phyloP scores from a whole-genome alignment of 768 basidiomycete species.

The Strobilomyces dryophilus region DNA sequence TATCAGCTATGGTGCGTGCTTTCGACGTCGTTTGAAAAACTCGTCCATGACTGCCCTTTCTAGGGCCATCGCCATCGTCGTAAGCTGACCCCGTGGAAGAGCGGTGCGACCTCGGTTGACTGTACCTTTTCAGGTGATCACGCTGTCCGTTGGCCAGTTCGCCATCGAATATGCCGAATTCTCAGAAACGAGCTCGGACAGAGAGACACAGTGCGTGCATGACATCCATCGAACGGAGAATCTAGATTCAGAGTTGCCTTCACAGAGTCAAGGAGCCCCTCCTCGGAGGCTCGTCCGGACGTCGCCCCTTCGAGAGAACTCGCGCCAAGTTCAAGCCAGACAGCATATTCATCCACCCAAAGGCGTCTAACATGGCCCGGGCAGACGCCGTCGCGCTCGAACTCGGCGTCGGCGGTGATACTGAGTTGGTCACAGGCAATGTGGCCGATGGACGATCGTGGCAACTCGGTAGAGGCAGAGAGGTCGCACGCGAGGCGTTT shows the following conservation, averaged over 20 bases:
- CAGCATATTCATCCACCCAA: slow-evolving; percentile 59
- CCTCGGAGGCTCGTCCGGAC: slow-evolving; percentile 10
- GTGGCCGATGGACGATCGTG: slow-evolving; percentile 40
- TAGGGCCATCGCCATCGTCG: slow-evolving; percentile 25
- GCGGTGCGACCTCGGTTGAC: background rate
- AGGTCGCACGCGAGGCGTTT: slow-evolving; percentile 46
- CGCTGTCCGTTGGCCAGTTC: slow-evolving; percentile 58
- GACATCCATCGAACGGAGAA: background rate
- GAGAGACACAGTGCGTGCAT: slow-evolving; percentile 21
- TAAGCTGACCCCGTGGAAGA: slow-evolving; percentile 5
- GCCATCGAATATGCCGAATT: slow-evolving; percentile 37
- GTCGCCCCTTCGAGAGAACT: slow-evolving; percentile 22
- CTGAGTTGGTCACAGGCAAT: slow-evolving; percentile 43
- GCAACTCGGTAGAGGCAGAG: slow-evolving; percentile 49
- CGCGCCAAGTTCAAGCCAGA: slow-evolving; percentile 55
- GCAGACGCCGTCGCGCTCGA: slow-evolving; percentile 59
- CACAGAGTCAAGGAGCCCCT: slow-evolving; percentile 24
- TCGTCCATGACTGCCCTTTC: slow-evolving; percentile 5
- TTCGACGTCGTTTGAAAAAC: background rate
- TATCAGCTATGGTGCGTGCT: slow-evolving; percentile 60
- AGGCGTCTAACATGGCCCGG: slow-evolving; percentile 58
- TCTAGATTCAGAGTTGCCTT: background rate
- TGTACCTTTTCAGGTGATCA: slow-evolving; percentile 40
- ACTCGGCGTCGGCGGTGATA: slow-evolving; percentile 47
- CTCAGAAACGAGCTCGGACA: slow-evolving; percentile 13